Base-by-base conservation (phyloP, 441 rosid species). In the Biscutella laevigata region DNA sequence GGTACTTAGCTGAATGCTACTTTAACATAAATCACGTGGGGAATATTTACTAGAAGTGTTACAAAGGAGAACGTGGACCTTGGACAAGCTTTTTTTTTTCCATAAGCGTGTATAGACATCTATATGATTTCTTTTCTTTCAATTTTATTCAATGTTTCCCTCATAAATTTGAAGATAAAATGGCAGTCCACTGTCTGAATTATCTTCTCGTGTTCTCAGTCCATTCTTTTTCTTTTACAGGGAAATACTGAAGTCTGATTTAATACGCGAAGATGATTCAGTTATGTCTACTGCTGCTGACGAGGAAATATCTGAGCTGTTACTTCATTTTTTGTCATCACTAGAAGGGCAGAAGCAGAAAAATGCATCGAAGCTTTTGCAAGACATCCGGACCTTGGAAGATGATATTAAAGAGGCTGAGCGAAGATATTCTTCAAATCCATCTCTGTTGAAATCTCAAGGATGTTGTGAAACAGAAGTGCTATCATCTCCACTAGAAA, bases 361-460 rank as follows among this genome's bases (percentile, higher is more conserved):
- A 59, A 76, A 47, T 16, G 81, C 77, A 64, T 61, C 78, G 17
- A 80, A 77, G 72, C 77, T 83, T 54, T 62, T 64, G 33, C 70
- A 74, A 53, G 73, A 78, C 35, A 70, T 87, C 32, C 52, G 42
- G 53, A 78, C 75, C 51, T 61, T 87, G 50, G 89, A 83, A 66
- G 74, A 74, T 64, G 89, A 87, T 71, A 80, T 80, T 33, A 61
- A 80, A 42, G 89, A 81, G 66, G 78, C 79, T 15, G 77, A 74
- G 64, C 75, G 72, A 73, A 69, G 78, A 63, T 76, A 78, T 53
- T 15, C 67, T 54, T 42, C 38, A 40, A 73, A 39, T 14, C 47
- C 57, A 62, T 64, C 70, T 48, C 38, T 69, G 22, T 63, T 50
- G 57, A 66, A 48, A 39, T 58, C 78, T 53, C 67, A 66, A 51